Evolutionary conservation across 176 grass and related monocot genomes (phyloP), one percentile per base, ranked within the genome.

Genomic region (Metroxylon sagu): DNA sequence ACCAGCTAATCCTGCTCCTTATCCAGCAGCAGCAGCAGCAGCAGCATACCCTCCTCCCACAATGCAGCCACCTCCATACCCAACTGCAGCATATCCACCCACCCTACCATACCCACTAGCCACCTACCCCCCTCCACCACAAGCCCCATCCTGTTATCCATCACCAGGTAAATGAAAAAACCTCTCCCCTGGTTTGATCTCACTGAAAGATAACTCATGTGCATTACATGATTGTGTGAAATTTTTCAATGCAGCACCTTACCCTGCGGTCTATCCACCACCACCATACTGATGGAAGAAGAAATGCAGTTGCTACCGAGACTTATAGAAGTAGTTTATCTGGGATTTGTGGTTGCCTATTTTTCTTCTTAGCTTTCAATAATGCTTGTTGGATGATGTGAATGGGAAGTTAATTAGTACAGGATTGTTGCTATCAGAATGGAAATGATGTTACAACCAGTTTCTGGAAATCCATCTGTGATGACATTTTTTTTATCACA

Each of bases 211-310:
- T 5, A 50, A 17, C 8, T 5, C 15, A 23, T 23, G 3, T 26
- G 48, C 2, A 25, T 65, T 10, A 26, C 6, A 6, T 49, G 21
- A 23, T 23, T 23, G 21, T 1, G 21, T 23, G 21, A 23, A 23
- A 4, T 50, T 50, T 26, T 4, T 50, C 1, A 12, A 16, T 50
- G 62, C 62, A 50, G 43, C 48, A 26, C 31, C 62, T 65, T 65
- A 50, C 26, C 59, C 26, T 3, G 59, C 28, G n/a, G 3, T 61
- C 59, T 43, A 61, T 50, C 62, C 62, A 26, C 62, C 62, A 26
- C 61, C 39, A 16, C 62, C 62, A 16, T 65, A 65, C 21, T 65
- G 39, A 65, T 43, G 8, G 12, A 2, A 43, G 35, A 43, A 14
- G 8, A 10, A 12, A 43, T 43, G 35, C 35, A 43, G 35, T 43